A percentile compares a stretch with the other conserved stretches of the same genome.
phyloP scores from a whole-genome alignment of 176 grass and related monocot genomes.

The bread wheat (Triticum aestivum) region IWGSC_CS_RefSeq_v2.1 NC_057813.1:170613357-170613856 shows the following conservation, averaged over 20 bases:
- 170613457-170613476: neutral
- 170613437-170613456: slow-evolving; percentile 18
- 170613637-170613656: neutral
- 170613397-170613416: slow-evolving; percentile 12
- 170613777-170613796: too few species aligned
- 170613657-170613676: neutral
- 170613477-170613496: neutral
- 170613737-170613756: too few species aligned
- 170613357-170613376: slow-evolving; percentile 3
- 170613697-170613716: neutral
- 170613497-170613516: neutral
- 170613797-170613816: too few species aligned
- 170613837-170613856: too few species aligned
- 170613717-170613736: neutral
- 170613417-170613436: neutral
- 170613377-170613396: neutral
- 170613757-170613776: too few species aligned
- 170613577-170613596: neutral
- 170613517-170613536: neutral
- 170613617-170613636: neutral
- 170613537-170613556: neutral
- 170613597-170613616: neutral
- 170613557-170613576: neutral
- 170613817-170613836: too few species aligned
- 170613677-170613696: neutral